Base-by-base conservation (phyloP, 768 basidiomycete species). In the Boletellus ananiceps region DNA sequence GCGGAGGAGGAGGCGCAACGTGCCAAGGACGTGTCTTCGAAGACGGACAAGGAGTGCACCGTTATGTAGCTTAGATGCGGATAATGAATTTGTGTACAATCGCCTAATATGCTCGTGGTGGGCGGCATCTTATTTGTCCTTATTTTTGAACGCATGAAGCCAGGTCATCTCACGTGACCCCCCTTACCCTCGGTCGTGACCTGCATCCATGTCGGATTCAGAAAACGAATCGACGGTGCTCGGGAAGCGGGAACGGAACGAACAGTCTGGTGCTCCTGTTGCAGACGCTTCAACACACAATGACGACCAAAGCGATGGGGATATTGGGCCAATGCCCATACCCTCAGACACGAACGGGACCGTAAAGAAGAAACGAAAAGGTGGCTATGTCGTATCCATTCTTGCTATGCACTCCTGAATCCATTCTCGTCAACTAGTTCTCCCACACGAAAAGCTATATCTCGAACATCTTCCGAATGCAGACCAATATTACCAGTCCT, bases 401-500 rank as follows among this genome's bases (percentile, higher is more conserved):
- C 50, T 38, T 19, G 21, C n/a, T 14, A 40, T 27, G 12, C 21
- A 33, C 29, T 0, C 43, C 49, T 25, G 19, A 46, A 35, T 52
- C 37, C 53, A 52, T 53, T 59, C 16, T 57, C 52, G 61, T 45
- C 50, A 25, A 37, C 2, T 65, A 97, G 93, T 95, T 37, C 79
- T 98, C 7, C 93, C 88, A 0, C 93, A 97, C 66, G 96, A 98
- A 74, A 79, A 83, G 57, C 74, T 97, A 15, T 98, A 89, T 71
- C 77, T 99, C 39, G 91, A 93, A 34, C 91, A 95, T 70, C 73
- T 99, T 16, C 96, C 96, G 2, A 82, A 82, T 57, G 80, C 92
- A 46, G 91, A 97, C 68, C 84, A 96, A 57, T 99, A 99, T 72
- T 86, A 84, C 74, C 93, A 94, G 72, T 93, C 89, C 51, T 97